phyloP scores from a whole-genome alignment of 768 basidiomycete species.

The Lentinula lateritia region DNA sequence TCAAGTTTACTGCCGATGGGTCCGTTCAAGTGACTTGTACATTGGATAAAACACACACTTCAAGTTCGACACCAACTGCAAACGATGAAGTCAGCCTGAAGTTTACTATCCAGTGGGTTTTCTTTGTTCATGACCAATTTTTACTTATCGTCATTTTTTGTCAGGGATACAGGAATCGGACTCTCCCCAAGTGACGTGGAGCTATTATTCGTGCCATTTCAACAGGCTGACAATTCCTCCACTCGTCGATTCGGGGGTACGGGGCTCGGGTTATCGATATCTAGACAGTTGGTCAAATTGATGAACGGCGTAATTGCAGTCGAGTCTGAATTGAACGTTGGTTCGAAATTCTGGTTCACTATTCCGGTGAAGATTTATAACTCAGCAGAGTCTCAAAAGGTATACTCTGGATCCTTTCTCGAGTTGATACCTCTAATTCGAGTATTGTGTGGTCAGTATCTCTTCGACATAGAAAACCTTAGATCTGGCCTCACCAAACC shows the following conservation, averaged over 20 bases:
- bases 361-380: conserved; percentile 59
- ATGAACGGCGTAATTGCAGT: conserved; percentile 74
- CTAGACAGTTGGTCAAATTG: conserved; percentile 68
- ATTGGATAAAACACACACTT: conserved; percentile 32
- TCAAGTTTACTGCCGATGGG: conserved; percentile 66
- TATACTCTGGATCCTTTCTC: conserved; percentile 15
- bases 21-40: conserved; percentile 60
- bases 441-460: conserved; percentile 26
- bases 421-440: background rate
- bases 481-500: conserved; percentile 42
- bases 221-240: conserved; percentile 75
- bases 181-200: conserved; percentile 62
- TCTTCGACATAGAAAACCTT: conserved; percentile 40
- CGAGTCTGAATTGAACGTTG: conserved; percentile 54
- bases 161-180: conserved; percentile 70
- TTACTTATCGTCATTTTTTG: background rate
- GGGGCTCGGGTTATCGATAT: conserved; percentile 72
- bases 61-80: conserved; percentile 12
- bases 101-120: conserved; percentile 56
- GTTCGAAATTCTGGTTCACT: conserved; percentile 71
- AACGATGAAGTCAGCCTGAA: conserved; percentile 47
- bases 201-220: conserved; percentile 67
- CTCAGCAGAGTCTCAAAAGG: conserved; percentile 53
- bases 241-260: conserved; percentile 75
- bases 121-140: background rate